A percentile compares a stretch with the other conserved stretches of the same genome.
phyloP scores from a whole-genome alignment of 139 green algal genomes.

The Chlamydomonas sp. region DNA sequence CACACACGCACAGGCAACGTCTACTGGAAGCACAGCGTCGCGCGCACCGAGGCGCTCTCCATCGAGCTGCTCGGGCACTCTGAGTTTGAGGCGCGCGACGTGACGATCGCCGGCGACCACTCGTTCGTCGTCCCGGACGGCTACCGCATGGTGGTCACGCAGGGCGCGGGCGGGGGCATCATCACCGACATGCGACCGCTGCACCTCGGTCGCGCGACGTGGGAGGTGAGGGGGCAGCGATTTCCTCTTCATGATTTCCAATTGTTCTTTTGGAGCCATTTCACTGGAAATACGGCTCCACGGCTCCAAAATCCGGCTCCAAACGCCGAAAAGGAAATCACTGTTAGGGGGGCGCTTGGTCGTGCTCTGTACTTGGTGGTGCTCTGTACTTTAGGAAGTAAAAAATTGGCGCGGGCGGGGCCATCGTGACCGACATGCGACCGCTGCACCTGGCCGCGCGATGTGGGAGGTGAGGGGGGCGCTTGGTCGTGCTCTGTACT shows the following conservation, averaged over 20 bases:
- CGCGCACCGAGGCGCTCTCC: slow-evolving; percentile 47
- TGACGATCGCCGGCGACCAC: slow-evolving; percentile 30
- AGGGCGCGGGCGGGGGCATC: slow-evolving; percentile 11
- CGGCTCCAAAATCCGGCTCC: too few species aligned
- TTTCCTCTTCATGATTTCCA: neutral
- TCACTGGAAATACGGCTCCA: too few species aligned
- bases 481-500: too few species aligned
- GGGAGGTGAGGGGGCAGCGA: neutral
- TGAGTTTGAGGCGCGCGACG: slow-evolving; percentile 84
- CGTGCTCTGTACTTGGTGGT: too few species aligned
- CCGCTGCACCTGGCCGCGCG: too few species aligned
- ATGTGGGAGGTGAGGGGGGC: too few species aligned
- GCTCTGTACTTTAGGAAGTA: too few species aligned
- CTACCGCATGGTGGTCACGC: slow-evolving; percentile 57
- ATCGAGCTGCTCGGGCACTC: slow-evolving; percentile 73
- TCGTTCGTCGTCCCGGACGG: slow-evolving; percentile 80
- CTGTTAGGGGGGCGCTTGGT: too few species aligned
- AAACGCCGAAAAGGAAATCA: too few species aligned
- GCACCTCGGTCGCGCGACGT: neutral
- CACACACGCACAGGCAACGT: slow-evolving; percentile 10
- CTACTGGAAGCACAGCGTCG: slow-evolving; percentile 48
- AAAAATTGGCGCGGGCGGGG: too few species aligned
- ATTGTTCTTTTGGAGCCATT: neutral
- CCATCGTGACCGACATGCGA: too few species aligned
- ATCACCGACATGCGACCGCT: neutral